Evolutionary conservation across 2,329 filamentous ascomycete species (phyloP).

Genomic region (Aquanectria penicillioides): DNA sequence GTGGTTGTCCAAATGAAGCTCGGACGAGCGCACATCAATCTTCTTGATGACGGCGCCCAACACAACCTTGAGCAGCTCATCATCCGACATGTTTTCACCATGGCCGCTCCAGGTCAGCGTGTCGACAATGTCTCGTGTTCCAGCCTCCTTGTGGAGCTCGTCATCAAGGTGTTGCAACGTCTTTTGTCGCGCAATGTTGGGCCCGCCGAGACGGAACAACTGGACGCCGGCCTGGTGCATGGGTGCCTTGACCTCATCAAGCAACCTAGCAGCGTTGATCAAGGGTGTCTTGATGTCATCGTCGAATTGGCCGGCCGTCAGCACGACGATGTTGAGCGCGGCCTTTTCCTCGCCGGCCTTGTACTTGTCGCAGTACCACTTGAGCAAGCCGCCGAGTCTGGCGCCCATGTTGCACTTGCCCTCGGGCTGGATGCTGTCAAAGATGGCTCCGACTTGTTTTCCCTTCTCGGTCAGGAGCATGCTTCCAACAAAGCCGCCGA

Average conservation of each 20-base stretch:
- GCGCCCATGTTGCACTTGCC: slow-evolving; percentile 26
- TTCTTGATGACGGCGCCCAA: slow-evolving; percentile 24
- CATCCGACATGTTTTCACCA: slow-evolving; percentile 8
- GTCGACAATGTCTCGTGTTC: slow-evolving; percentile 24
- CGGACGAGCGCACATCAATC: slow-evolving; percentile 13
- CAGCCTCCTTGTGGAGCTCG: slow-evolving; percentile 23
- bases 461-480: slow-evolving; percentile 20
- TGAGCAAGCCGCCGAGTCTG: slow-evolving; percentile 17
- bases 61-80: slow-evolving; percentile 23
- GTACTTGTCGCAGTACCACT: slow-evolving; percentile 26
- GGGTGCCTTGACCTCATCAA: slow-evolving; percentile 21
- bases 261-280: slow-evolving; percentile 15
- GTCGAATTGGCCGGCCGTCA: slow-evolving; percentile 23
- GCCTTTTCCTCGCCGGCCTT: slow-evolving; percentile 18
- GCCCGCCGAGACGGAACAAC: slow-evolving; percentile 21
- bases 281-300: slow-evolving; percentile 23
- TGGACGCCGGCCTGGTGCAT: slow-evolving; percentile 22
- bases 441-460: slow-evolving; percentile 20
- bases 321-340: slow-evolving; percentile 21
- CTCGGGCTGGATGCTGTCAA: slow-evolving; percentile 17
- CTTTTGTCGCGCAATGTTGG: slow-evolving; percentile 9
- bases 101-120: slow-evolving; percentile 19
- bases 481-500: slow-evolving; percentile 21
- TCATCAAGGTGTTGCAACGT: slow-evolving; percentile 21
- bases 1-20: slow-evolving; percentile 7